Conservation (phyloP, 768 basidiomycete genomes). For the Kwoniella dendrophila region DNA sequence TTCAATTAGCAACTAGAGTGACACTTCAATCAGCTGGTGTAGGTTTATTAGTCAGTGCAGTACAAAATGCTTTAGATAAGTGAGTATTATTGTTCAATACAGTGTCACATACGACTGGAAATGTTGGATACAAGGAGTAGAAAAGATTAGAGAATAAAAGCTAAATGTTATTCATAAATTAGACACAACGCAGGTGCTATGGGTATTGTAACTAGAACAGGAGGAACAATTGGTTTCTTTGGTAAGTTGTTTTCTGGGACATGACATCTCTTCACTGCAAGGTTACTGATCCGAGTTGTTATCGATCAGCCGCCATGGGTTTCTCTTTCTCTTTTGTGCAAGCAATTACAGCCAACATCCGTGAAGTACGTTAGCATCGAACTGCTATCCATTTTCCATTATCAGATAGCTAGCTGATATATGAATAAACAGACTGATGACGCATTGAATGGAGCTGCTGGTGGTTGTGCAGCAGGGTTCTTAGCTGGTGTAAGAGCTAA, state of each 20-base stretch:
- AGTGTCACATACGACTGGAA: background rate
- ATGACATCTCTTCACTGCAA: background rate
- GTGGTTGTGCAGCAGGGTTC: constrained; percentile 91
- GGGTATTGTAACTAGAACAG: constrained; percentile 83
- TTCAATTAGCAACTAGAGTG: constrained; percentile 49
- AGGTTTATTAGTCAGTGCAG: constrained; percentile 59
- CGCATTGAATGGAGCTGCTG: constrained; percentile 76
- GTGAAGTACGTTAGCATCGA: constrained; percentile 60
- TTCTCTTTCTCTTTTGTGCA: constrained; percentile 82
- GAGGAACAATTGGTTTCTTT: constrained; percentile 87
- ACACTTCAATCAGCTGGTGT: constrained; percentile 56
- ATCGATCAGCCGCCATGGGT: constrained; percentile 76
- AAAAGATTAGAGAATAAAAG: background rate
- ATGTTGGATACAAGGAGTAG: too few relatives aligned
- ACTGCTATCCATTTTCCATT: background rate
- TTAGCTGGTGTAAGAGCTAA: constrained; percentile 83
- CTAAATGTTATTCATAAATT: constrained; percentile 13
- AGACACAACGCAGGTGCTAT: constrained; percentile 74
- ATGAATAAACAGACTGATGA: constrained; percentile 62
- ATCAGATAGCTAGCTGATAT: constrained; percentile 19
- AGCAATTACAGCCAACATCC: constrained; percentile 74
- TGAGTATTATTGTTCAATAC: constrained; percentile 25
- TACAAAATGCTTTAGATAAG: constrained; percentile 76
- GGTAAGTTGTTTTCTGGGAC: constrained; percentile 64
- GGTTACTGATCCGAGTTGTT: too few relatives aligned